Percentiles rank a stretch among this genome's conserved stretches.
phyloP scores from a whole-genome alignment of 2,329 filamentous ascomycete genomes.

The Monilinia fructigena region DNA sequence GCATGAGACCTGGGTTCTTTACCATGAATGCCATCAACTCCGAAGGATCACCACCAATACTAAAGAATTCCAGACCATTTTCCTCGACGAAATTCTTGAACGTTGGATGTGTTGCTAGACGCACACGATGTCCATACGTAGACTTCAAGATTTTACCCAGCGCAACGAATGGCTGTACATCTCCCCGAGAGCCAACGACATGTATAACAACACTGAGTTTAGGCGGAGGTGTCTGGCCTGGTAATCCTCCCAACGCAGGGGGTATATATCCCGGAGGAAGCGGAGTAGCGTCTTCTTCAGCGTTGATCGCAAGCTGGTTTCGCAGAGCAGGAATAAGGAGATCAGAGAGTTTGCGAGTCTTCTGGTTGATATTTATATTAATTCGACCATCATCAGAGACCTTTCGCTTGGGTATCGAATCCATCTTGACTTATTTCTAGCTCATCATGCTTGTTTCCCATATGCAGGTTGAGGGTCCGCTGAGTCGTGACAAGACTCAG shows the following conservation, averaged over 20 bases:
- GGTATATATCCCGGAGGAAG: slow-evolving; percentile 71
- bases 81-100: slow-evolving; percentile 69
- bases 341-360: slow-evolving; percentile 62
- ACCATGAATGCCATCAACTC: slow-evolving; percentile 89
- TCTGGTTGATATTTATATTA: slow-evolving; percentile 76
- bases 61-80: slow-evolving; percentile 72
- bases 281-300: slow-evolving; percentile 48
- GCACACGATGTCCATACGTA: slow-evolving; percentile 67
- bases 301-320: slow-evolving; percentile 47
- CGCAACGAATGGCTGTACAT: slow-evolving; percentile 74
- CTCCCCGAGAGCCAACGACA: slow-evolving; percentile 71
- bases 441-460: slow-evolving; percentile 55
- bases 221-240: slow-evolving; percentile 57
- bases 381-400: slow-evolving; percentile 73
- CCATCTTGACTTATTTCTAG: slow-evolving; percentile 61
- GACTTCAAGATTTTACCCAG: slow-evolving; percentile 64
- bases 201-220: slow-evolving; percentile 70
- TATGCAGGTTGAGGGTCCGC: slow-evolving; percentile 53
- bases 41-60: slow-evolving; percentile 71
- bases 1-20: slow-evolving; percentile 83
- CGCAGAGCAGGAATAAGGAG: slow-evolving; percentile 65
- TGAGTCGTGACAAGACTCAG: slow-evolving; percentile 23
- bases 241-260: slow-evolving; percentile 65
- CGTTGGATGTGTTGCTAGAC: slow-evolving; percentile 68
- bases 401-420: slow-evolving; percentile 59